Evolutionary conservation across 768 basidiomycete genomes (phyloP), one percentile per base, ranked within the genome.

Genomic region (Kwoniella mangroviensis): DNA sequence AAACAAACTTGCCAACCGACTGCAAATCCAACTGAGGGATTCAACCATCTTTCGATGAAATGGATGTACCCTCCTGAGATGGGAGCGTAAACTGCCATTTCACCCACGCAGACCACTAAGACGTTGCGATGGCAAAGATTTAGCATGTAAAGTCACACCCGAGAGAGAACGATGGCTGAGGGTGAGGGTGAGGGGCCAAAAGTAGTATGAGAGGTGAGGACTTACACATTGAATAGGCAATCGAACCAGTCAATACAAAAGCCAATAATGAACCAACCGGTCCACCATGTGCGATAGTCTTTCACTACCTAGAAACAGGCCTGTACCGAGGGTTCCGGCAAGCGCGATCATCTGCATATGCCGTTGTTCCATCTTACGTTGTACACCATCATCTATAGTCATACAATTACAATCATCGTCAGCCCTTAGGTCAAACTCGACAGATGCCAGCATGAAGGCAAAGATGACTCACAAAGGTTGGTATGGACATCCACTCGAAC

Each of bases 31-130:
- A 79, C 73, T 0, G 78, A 74, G 13, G 84, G 84, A 65, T 83
- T 80, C n/a, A 67, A 78, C 86, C 68, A 70, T 45, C 68, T 58
- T 49, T 73, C 72, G 61, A 71, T 66, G 54, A 65, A 73, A 53
- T 73, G 90, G 21, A 90, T 90, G 79, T 91, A 92, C 0, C 90
- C 89, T 19, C 91, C 91, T 3, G 91, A 90, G 58, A 92, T 88
- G 2, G 91, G 91, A 1, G 90, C 91, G 83, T 88, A 87, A 3
- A 89, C 88, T n/a, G 90, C 90, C 90, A 92, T 90, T 83, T 92
- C 91, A 42, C 88, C 90, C 15, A 91, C 80, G 2, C 89, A 87
- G 74, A 90, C 89, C 15, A 91, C 83, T 4, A 89, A 87, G 6
- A 7, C 9, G 9, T 5, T 5, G 34, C 6, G 34, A 34, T 0